Evolutionary conservation across 805 yeast genomes (phyloP).

Genomic region (Pichia rugopelliculosa): DNA sequence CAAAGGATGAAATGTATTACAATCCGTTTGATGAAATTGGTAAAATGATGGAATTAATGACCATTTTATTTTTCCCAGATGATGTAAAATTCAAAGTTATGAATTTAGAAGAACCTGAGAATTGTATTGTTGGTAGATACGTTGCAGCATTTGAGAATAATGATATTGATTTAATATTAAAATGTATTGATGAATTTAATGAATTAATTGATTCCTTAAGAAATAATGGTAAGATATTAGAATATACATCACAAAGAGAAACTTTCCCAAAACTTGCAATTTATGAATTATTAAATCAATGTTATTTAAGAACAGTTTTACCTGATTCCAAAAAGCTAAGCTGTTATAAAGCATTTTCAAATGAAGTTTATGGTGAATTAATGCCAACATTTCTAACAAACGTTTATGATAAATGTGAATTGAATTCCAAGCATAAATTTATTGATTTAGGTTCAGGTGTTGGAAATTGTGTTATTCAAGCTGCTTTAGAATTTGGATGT

Average conservation of each 20-base stretch:
- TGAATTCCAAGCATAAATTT: conserved; percentile 50
- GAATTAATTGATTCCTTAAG: conserved; percentile 30
- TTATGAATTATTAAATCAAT: conserved; percentile 65
- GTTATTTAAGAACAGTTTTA: conserved; percentile 72
- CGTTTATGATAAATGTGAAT: conserved; percentile 52
- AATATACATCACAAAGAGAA: conserved; percentile 11
- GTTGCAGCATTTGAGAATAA: conserved; percentile 25
- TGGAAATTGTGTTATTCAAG: conserved; percentile 85
- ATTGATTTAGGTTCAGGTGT: conserved; percentile 93
- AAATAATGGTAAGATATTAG: conserved; percentile 24
- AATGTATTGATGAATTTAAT: conserved; percentile 38
- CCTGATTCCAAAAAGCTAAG: conserved; percentile 60
- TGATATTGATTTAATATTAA: conserved; percentile 9
- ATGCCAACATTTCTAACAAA: conserved; percentile 69
- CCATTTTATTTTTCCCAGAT: conserved; percentile 35
- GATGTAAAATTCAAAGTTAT: conserved; percentile 27
- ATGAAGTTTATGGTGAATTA: conserved; percentile 85
- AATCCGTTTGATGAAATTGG: conserved; percentile 62
- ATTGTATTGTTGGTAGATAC: conserved; percentile 34
- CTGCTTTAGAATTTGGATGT: conserved; percentile 80
- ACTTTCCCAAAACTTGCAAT: conserved; percentile 37
- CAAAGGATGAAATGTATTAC: conserved; percentile 46
- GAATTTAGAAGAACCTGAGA: conserved; percentile 28
- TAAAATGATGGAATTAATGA: conserved; percentile 36
- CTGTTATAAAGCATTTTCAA: conserved; percentile 78